Evolutionary conservation across 169 alveolate genomes (phyloP), one percentile per base, ranked within the genome.

Genomic region (Blepharisma undulans): DNA sequence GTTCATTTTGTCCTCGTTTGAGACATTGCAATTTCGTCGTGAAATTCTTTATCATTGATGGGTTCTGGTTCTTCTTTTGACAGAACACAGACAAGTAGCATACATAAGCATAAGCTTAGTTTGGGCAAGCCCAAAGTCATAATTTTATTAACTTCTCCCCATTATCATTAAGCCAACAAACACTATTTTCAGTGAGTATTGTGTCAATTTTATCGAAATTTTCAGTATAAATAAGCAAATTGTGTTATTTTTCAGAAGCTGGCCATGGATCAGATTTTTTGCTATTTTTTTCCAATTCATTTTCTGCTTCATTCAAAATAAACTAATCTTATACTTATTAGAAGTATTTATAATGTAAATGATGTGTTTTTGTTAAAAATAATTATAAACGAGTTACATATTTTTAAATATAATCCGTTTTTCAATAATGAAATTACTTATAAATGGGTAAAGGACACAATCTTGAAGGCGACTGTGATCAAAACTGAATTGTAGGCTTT

Each of bases 401-500:
- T 48, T 48, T 48, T 48, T 48, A 18, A 48, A 48, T n/a, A 48
- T 10, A 48, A 48, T 48, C 66, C 66, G 66, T 48, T 48, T 48
- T 48, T 18, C 66, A 48, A 48, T 48, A 48, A 48, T 48, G 66
- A 48, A 48, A 48, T 48, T 48, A 18, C 66, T 48, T 48, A 48
- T 48, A 48, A 48, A 48, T 48, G 66, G 66, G 66, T 48, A 48
- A 48, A 48, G 66, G 66, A 48, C 66, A 48, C 66, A 18, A 48
- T 48, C 66, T 48, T 48, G 80, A 74, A 74, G 80, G 33, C 12
- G 33, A 74, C 8, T 74, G 66, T 48, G 66, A 48, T 48, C 66
- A 48, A 48, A 48, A 34, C 14, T 82, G 74, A 22, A 36, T 21
- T 22, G 89, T 82, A 22, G 89, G 89, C 27, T 82, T 32, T 74